Percentiles rank a stretch among this genome's conserved stretches.
Conservation (phyloP, 805 yeast species). For the Sugiyamaella qingdaonensis region DNA sequence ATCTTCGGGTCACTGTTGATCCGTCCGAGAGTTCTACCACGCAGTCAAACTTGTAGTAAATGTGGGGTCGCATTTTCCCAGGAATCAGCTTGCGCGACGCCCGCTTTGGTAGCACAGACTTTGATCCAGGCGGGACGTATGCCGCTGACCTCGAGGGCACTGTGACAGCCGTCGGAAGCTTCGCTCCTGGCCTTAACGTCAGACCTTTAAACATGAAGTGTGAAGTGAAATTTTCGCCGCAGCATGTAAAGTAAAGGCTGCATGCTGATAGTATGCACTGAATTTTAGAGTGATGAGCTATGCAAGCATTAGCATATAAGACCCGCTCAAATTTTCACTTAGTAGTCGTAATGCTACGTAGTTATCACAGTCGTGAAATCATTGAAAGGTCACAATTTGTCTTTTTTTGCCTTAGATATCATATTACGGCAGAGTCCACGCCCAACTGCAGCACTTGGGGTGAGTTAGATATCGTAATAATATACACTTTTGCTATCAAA, state of each 20-base stretch:
- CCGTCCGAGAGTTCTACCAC: constrained; percentile 92
- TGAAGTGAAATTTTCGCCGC: constrained; percentile 1
- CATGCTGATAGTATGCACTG: neutral
- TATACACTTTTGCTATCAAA: too few relatives aligned
- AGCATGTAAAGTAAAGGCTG: neutral
- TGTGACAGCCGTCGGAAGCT: neutral
- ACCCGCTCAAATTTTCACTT: too few relatives aligned
- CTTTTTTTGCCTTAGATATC: too few relatives aligned
- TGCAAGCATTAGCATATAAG: too few relatives aligned
- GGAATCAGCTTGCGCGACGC: constrained; percentile 29
- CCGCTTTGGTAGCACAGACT: constrained; percentile 16
- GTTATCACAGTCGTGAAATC: too few relatives aligned
- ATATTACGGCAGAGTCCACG: too few relatives aligned
- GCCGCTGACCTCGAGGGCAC: neutral
- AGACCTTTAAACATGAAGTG: neutral
- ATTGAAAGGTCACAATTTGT: too few relatives aligned
- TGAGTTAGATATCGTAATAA: too few relatives aligned
- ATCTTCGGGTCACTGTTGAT: constrained; percentile 74
- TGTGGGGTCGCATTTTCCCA: constrained; percentile 92
- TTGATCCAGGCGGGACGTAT: constrained; percentile 20
- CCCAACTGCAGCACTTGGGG: too few relatives aligned
- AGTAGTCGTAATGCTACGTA: too few relatives aligned
- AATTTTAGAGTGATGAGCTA: neutral
- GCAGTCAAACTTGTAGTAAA: constrained; percentile 85
- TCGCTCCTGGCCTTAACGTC: neutral